These are phyloP conservation scores for Stentor roeselii DNA, from an alignment of 73 alveolate genomes.

Conservation along the genomic window DNA sequence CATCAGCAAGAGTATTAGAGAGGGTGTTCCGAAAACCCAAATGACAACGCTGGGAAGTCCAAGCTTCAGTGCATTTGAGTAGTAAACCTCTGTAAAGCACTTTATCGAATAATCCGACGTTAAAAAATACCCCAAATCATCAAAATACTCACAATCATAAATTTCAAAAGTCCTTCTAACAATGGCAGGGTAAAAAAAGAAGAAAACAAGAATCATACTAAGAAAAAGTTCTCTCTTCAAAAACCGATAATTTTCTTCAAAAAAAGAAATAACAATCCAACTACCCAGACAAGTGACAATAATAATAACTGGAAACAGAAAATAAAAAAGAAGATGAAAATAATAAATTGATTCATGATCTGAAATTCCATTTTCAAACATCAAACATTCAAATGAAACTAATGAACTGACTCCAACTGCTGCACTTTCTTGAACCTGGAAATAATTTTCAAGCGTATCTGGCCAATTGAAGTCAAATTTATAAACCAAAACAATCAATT, in stretches of 20 bases:
- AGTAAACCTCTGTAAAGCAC: constrained; percentile 32
- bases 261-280: constrained; percentile 37
- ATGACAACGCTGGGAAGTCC: constrained; percentile 38
- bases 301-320: constrained; percentile 38
- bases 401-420: constrained; percentile 34
- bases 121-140: constrained; percentile 25
- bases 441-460: constrained; percentile 29
- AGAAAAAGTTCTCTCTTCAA: constrained; percentile 25
- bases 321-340: constrained; percentile 37
- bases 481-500: constrained; percentile 41
- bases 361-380: constrained; percentile 30
- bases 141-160: background rate
- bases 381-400: constrained; percentile 59
- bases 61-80: background rate
- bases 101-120: constrained; percentile 9
- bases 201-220: constrained; percentile 28
- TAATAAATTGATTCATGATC: constrained; percentile 28
- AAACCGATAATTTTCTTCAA: constrained; percentile 26
- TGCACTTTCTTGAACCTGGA: constrained; percentile 36
- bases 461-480: constrained; percentile 64
- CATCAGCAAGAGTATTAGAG: constrained; percentile 42
- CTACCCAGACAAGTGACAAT: constrained; percentile 21
- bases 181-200: constrained; percentile 33
- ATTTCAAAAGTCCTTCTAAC: background rate
- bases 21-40: constrained; percentile 60